Evolutionary conservation across 768 basidiomycete species (phyloP).

Genomic region (Phylloporus sp.): DNA sequence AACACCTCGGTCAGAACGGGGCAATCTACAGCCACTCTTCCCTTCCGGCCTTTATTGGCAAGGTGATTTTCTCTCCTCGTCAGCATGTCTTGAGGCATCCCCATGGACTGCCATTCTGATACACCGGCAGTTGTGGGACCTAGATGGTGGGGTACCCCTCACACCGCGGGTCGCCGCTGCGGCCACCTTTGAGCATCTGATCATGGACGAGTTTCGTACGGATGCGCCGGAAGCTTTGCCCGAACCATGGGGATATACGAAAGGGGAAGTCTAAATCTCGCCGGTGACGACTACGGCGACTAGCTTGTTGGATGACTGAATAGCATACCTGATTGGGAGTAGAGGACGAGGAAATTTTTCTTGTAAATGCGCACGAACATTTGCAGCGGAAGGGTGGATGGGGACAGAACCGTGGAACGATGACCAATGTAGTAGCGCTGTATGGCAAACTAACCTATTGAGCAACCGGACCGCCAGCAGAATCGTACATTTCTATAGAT

Average conservation of each 20-base stretch:
- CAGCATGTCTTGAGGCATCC: background rate
- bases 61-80: slow-evolving; percentile 2
- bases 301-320: background rate
- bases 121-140: slow-evolving; percentile 19
- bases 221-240: slow-evolving; percentile 15
- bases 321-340: background rate
- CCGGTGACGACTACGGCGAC: background rate
- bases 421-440: background rate
- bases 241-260: slow-evolving; percentile 18
- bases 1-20: slow-evolving; percentile 2
- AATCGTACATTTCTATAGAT: background rate
- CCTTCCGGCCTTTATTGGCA: slow-evolving; percentile 19
- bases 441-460: background rate
- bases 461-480: background rate
- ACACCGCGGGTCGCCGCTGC: slow-evolving; percentile 20
- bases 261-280: background rate
- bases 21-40: slow-evolving; percentile 22
- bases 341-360: background rate
- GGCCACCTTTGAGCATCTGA: slow-evolving; percentile 22
- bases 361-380: too few species aligned
- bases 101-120: background rate
- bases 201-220: slow-evolving; percentile 18
- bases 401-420: background rate
- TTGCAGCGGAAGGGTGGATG: too few species aligned
- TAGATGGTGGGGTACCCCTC: slow-evolving; percentile 19